A percentile compares a stretch with the other conserved stretches of the same genome.
These are phyloP conservation scores for Celoporthe dispersa DNA, from an alignment of 2,329 filamentous ascomycete genomes.

Conservation along the genomic window DNA sequence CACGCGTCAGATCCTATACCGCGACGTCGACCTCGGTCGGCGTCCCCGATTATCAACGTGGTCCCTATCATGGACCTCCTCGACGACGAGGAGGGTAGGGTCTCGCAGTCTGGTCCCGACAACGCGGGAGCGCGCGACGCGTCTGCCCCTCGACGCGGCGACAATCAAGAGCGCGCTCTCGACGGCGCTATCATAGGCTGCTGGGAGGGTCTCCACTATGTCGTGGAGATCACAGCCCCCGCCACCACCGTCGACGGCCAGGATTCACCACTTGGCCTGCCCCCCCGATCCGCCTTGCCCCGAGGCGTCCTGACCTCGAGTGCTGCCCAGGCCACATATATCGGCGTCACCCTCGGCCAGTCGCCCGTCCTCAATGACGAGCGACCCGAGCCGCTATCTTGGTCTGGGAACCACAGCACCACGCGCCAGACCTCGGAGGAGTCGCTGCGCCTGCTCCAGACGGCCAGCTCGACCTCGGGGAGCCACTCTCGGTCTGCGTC, in stretches of 20 bases:
- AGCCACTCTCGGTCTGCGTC: not conserved
- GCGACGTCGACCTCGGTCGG: not conserved
- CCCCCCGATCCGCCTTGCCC: not conserved
- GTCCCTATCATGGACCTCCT: not conserved
- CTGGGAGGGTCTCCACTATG: not conserved
- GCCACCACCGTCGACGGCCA: not conserved
- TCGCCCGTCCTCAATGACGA: not conserved
- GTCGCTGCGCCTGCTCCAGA: not conserved
- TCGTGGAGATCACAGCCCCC: not conserved
- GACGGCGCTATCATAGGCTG: not conserved
- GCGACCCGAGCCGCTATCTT: not conserved
- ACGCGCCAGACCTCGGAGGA: not conserved
- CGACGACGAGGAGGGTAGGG: not conserved
- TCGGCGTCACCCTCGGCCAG: not conserved
- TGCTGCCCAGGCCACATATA: not conserved
- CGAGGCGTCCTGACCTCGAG: not conserved
- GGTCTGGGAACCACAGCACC: not conserved
- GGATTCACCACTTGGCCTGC: not conserved
- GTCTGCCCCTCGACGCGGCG: not conserved
- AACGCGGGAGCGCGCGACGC: not conserved
- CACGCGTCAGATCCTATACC: not conserved
- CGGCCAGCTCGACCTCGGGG: not conserved
- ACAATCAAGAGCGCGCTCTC: not conserved
- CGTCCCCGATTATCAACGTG: not conserved
- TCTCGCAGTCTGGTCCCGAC: not conserved